A percentile compares a stretch with the other conserved stretches of the same genome.
phyloP scores from a whole-genome alignment of 352 stramenopile genomes.

The Pseudoperonospora humuli region DNA sequence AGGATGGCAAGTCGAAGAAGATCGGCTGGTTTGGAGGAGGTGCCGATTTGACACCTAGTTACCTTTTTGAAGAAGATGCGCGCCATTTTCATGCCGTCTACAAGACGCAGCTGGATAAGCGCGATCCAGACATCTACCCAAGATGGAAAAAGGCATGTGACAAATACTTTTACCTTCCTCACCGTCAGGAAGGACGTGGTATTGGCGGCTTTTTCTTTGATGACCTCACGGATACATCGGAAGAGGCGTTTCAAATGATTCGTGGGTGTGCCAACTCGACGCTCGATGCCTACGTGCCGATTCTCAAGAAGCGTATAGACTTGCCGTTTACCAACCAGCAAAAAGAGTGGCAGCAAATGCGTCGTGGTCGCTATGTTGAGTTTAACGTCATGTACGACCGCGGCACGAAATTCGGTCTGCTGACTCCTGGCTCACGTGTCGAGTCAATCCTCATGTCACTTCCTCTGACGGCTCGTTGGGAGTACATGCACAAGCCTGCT shows the following conservation, averaged over 20 bases:
- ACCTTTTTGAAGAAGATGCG: constrained; percentile 94
- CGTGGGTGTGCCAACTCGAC: constrained; percentile 73
- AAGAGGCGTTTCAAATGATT: constrained; percentile 82
- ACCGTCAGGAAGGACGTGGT: constrained; percentile 92
- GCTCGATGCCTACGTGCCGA: constrained; percentile 92
- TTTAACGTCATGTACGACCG: constrained; percentile 99
- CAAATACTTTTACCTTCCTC: constrained; percentile 97
- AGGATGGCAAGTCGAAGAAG: constrained; percentile 73
- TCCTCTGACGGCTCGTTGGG: constrained; percentile 93
- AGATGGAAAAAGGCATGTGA: constrained; percentile 97
- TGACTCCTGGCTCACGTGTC: constrained; percentile 93
- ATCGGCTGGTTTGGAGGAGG: constrained; percentile 94
- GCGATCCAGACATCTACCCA: constrained; percentile 88
- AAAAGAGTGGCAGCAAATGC: constrained; percentile 97
- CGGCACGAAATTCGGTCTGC: constrained; percentile 97
- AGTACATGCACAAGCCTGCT: constrained; percentile 91
- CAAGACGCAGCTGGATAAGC: constrained; percentile 90
- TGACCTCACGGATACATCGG: constrained; percentile 92
- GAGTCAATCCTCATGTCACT: constrained; percentile 99
- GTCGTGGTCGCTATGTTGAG: constrained; percentile 95
- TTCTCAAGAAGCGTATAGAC: constrained; percentile 93
- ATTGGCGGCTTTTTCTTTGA: constrained; percentile 99
- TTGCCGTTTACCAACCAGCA: constrained; percentile 92
- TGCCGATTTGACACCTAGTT: constrained; percentile 96
- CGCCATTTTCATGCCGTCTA: constrained; percentile 97